Evolutionary conservation across 805 yeast species (phyloP).

Genomic region (Wickerhamomyces tratensis): DNA sequence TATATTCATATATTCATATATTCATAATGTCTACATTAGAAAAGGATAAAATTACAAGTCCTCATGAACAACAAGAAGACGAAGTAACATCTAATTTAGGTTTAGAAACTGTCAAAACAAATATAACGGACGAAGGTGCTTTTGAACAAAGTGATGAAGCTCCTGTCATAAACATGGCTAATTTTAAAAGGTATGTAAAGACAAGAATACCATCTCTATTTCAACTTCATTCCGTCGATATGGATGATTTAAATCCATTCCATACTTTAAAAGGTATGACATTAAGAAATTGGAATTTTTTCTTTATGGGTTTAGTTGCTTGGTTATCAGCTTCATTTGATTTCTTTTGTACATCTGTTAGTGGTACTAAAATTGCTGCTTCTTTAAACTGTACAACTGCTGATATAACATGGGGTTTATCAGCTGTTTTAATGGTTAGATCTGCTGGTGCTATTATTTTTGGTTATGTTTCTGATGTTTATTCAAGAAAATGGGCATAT

Average conservation of each 20-base stretch:
- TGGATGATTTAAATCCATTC: constrained; percentile 30
- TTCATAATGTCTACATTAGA: too few species aligned
- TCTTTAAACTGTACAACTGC: constrained; percentile 34
- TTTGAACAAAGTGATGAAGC: constrained; percentile 1
- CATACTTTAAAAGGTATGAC: constrained; percentile 29
- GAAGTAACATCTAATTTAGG: too few species aligned
- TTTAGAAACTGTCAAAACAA: not conserved
- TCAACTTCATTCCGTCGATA: constrained; percentile 13
- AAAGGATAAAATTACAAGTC: too few species aligned
- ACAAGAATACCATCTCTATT: constrained; percentile 18
- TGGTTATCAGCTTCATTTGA: constrained; percentile 75
- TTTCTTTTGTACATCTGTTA: constrained; percentile 54
- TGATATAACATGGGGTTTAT: constrained; percentile 64
- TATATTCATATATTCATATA: too few species aligned
- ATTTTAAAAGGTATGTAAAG: constrained; percentile 10
- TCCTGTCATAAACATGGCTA: constrained; percentile 5
- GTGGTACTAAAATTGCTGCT: constrained; percentile 43
- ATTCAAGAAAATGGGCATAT: constrained; percentile 63
- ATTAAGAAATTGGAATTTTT: constrained; percentile 42
- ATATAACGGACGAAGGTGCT: not conserved
- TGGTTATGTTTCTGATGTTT: constrained; percentile 53
- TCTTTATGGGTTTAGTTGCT: constrained; percentile 47
- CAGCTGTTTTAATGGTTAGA: constrained; percentile 63
- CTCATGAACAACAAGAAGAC: too few species aligned
- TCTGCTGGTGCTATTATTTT: constrained; percentile 63